Evolutionary conservation across 148 eudicot species (phyloP), one percentile per base, ranked within the genome.

Genomic region (Vaccinium vitisidaea): DNA sequence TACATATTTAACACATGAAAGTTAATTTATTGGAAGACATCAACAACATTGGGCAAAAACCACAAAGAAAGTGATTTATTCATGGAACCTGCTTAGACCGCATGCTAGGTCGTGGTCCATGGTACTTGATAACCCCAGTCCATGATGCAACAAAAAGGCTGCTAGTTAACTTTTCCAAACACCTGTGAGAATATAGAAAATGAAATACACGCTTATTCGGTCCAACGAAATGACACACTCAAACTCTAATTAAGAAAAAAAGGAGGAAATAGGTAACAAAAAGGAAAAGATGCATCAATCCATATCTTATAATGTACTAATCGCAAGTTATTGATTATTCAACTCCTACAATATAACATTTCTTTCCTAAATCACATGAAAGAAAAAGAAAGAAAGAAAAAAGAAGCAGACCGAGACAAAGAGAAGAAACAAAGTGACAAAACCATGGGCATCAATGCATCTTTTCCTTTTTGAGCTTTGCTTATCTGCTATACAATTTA

Each of bases 111-210:
- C 36, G 36, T 32, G 36, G 36, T 1, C 36, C 36, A 32, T 32
- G 36, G 36, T 32, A 32, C 36, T 32, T 32, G 36, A 97, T 94
- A 81, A 94, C 98, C 85, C 98, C 99, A 76, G 99, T 97, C 99
- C 98, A 97, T 56, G 98, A 97, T 76, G 99, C 98, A 83, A 97
- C 98, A 91, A 97, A 95, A 86, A 97, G 95, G 80, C 96, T 91
- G 93, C 99, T 95, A 79, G 95, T 93, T 88, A 97, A 85, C 89
- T 32, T 32, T 32, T 2, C 36, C 0, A 2, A 32, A 32, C 36
- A 32, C 36, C 36, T 32, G 2, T 32, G 36, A 32, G 36, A 32
- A 32, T 32, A 32, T 32, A 32, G 36, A 19, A 16, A 81, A 18
- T 18, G 14, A 79, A 12, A 53, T 58, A 71, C 21, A 75, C 67